A percentile compares a stretch with the other conserved stretches of the same genome.
Conservation (phyloP, 2,329 filamentous ascomycete genomes). For the Monilinia polystroma region DNA sequence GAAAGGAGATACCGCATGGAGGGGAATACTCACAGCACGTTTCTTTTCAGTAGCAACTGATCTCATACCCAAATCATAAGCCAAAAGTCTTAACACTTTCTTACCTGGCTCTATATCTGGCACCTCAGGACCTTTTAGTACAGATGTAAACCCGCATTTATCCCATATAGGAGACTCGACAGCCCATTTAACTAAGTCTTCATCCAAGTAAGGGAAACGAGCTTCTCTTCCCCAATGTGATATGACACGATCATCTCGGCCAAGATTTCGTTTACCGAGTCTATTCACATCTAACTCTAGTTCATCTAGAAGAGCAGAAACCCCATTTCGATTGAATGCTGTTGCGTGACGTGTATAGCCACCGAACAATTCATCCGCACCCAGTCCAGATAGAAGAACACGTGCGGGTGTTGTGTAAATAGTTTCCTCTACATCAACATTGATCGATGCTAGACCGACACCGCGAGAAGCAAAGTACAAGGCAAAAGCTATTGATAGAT, state of each 20-base stretch:
- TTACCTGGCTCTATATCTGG: slow-evolving; percentile 71
- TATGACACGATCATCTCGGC: slow-evolving; percentile 88
- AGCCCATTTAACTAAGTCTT: slow-evolving; percentile 79
- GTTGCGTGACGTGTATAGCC: slow-evolving; percentile 83
- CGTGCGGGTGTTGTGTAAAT: slow-evolving; percentile 69
- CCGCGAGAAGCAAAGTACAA: slow-evolving; percentile 94
- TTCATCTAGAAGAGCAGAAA: slow-evolving; percentile 72
- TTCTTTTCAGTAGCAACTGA: slow-evolving; percentile 85
- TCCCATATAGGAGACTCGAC: slow-evolving; percentile 72
- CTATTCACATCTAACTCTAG: slow-evolving; percentile 81
- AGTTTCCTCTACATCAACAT: slow-evolving; percentile 24
- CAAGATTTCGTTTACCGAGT: slow-evolving; percentile 90
- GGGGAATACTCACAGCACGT: slow-evolving; percentile 63
- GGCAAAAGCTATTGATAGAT: slow-evolving; percentile 87
- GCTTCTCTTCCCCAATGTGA: slow-evolving; percentile 86
- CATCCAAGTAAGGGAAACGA: slow-evolving; percentile 88
- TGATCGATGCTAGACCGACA: slow-evolving; percentile 44
- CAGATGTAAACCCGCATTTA: slow-evolving; percentile 77
- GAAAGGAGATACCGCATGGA: background rate
- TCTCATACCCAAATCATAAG: slow-evolving; percentile 69
- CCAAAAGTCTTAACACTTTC: slow-evolving; percentile 73
- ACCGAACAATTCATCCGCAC: slow-evolving; percentile 94
- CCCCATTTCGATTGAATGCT: slow-evolving; percentile 70
- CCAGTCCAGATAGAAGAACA: slow-evolving; percentile 86
- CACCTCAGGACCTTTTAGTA: slow-evolving; percentile 33